Conservation (phyloP, 495 filamentous ascomycete species). For the Penicillium samsonianum region DNA sequence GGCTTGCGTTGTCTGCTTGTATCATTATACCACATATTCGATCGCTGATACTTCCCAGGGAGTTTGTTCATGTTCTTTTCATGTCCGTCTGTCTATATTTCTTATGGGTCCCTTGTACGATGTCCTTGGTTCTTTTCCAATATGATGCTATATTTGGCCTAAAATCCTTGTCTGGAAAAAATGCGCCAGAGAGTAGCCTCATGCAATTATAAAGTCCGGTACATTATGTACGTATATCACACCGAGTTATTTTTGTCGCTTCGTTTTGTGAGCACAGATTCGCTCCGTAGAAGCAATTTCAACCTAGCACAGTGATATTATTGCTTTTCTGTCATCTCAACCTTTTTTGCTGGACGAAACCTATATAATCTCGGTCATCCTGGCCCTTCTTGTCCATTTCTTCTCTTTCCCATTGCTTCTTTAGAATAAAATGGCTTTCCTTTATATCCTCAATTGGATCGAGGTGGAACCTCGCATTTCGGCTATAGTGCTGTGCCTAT, state of each 20-base stretch:
- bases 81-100: slow-evolving; percentile 17
- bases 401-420: not conserved
- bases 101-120: slow-evolving; percentile 9
- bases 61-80: slow-evolving; percentile 20
- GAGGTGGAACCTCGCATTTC: not conserved
- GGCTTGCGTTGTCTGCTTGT: slow-evolving; percentile 25
- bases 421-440: not conserved
- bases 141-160: slow-evolving; percentile 1
- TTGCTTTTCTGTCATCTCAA: not conserved
- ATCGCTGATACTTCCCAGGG: slow-evolving; percentile 26
- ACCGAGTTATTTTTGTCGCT: slow-evolving; percentile 1
- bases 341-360: not conserved
- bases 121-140: not conserved
- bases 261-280: not conserved
- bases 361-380: not conserved
- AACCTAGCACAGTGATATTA: not conserved
- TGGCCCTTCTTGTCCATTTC: not conserved
- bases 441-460: not conserved
- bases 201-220: slow-evolving; percentile 14
- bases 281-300: not conserved
- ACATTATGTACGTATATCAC: slow-evolving; percentile 12
- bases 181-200: not conserved
- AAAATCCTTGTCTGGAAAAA: not conserved
- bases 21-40: slow-evolving; percentile 34
- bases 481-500: not conserved